phyloP scores from a whole-genome alignment of 78 protist species.

The Monosiga brevicollis region DNA sequence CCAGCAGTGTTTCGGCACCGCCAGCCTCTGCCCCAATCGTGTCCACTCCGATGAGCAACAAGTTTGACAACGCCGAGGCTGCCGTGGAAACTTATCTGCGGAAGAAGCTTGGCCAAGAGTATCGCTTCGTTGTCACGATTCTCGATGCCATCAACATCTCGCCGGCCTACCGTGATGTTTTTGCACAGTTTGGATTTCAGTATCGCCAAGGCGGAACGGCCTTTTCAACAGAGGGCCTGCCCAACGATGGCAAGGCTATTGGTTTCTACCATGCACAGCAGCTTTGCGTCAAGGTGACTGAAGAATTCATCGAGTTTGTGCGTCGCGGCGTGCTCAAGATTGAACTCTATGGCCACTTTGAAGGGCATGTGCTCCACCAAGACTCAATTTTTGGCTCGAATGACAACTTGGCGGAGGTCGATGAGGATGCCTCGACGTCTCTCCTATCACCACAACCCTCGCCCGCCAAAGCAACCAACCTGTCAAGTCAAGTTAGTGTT shows the following conservation, averaged over 20 bases:
- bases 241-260: background rate
- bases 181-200: background rate
- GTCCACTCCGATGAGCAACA: background rate
- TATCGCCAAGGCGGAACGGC: background rate
- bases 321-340: background rate
- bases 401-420: background rate
- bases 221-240: background rate
- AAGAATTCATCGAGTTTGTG: background rate
- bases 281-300: background rate
- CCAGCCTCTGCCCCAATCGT: background rate
- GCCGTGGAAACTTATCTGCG: background rate
- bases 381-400: background rate
- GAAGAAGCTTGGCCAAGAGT: background rate
- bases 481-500: background rate
- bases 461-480: too few species aligned
- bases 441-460: too few species aligned
- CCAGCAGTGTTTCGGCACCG: too few species aligned
- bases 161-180: background rate
- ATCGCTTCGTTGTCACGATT: background rate
- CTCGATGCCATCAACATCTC: background rate
- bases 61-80: background rate
- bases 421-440: background rate
- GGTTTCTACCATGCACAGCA: background rate
- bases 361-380: background rate
- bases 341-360: background rate